Evolutionary conservation across 2,329 filamentous ascomycete genomes (phyloP).

Genomic region (Botrytis fragariae): DNA sequence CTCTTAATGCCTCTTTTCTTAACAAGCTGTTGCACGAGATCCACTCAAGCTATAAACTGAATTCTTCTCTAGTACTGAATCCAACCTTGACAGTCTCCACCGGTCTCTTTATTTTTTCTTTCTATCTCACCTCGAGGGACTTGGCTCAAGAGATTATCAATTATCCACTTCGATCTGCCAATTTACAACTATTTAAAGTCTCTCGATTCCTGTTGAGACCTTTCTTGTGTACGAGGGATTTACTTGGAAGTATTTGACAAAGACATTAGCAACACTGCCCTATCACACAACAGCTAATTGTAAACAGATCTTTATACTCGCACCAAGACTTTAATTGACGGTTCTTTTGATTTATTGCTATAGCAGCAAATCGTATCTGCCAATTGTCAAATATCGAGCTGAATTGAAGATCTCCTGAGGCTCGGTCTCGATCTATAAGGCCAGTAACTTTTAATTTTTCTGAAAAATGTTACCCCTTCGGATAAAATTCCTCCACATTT

Average conservation of each 20-base stretch:
- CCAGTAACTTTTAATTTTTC: neutral
- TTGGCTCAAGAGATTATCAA: neutral
- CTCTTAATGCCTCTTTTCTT: no score
- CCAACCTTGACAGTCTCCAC: no score
- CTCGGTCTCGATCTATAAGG: neutral
- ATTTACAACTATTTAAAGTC: no score
- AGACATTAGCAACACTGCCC: neutral
- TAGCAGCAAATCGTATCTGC: neutral
- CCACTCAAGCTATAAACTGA: no score
- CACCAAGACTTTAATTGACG: neutral
- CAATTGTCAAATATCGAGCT: neutral
- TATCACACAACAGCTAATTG: neutral
- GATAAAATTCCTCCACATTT: neutral
- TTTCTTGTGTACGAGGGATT: neutral
- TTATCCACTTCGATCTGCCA: neutral
- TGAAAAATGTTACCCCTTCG: neutral
- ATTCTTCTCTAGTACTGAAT: neutral
- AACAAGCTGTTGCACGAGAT: neutral
- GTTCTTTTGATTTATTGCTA: neutral
- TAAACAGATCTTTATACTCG: neutral
- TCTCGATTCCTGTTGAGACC: neutral
- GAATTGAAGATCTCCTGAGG: neutral
- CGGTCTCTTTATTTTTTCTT: fast-evolving
- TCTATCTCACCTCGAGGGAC: neutral
- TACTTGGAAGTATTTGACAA: neutral